Percentiles rank a stretch among this genome's conserved stretches.
Conservation (phyloP, 2,329 filamentous ascomycete genomes). For the Talaromyces sp. region DNA sequence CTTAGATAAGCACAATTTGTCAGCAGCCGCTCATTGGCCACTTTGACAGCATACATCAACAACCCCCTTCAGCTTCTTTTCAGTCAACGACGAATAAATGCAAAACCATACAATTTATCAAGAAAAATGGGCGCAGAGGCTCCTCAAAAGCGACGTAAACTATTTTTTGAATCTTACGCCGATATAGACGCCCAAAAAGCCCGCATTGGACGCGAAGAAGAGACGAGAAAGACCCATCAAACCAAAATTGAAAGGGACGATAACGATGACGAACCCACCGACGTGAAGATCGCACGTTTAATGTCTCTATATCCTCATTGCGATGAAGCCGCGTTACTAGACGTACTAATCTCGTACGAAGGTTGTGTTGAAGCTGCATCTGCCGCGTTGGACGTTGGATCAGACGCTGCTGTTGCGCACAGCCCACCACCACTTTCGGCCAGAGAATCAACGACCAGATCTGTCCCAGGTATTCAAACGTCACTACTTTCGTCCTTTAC, state of each 20-base stretch:
- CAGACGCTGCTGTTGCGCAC: neutral
- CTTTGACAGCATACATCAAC: neutral
- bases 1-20: neutral
- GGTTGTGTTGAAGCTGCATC: constrained; percentile 67
- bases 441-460: neutral
- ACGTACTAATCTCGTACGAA: constrained; percentile 69
- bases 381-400: constrained; percentile 42
- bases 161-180: constrained; percentile 8
- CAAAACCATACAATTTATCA: neutral
- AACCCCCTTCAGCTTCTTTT: neutral
- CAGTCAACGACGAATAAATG: neutral
- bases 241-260: neutral
- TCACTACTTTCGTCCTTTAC: constrained; percentile 55
- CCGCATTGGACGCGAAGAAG: neutral
- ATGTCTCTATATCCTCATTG: constrained; percentile 66
- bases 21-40: neutral
- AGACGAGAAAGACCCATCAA: neutral
- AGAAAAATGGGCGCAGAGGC: neutral
- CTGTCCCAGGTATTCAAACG: constrained; percentile 52
- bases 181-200: neutral
- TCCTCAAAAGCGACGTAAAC: constrained; percentile 2
- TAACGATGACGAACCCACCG: constrained; percentile 70
- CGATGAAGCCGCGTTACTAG: constrained; percentile 64
- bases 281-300: constrained; percentile 79
- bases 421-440: neutral